Evolutionary conservation across 441 rosid genomes (phyloP).

Genomic region (Raphanus hybrid): DNA sequence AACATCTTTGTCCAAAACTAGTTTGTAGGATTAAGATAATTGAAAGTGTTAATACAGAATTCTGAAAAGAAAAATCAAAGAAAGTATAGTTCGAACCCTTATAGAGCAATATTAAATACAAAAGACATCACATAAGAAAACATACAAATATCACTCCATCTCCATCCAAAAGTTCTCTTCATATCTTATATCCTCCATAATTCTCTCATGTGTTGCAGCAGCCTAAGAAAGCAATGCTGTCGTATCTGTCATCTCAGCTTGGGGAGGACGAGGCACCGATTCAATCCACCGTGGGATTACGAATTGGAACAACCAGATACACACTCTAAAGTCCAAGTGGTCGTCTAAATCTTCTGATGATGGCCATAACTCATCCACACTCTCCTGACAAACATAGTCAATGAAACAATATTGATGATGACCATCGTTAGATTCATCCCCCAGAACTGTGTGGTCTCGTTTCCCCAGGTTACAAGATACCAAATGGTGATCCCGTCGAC

Average conservation of each 20-base stretch:
- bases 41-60: no score
- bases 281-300: conserved; percentile 17
- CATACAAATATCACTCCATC: background rate
- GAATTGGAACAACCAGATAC: background rate
- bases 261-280: conserved; percentile 17
- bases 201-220: background rate
- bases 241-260: conserved; percentile 6
- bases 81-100: no score
- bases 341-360: background rate
- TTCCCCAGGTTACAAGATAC: background rate
- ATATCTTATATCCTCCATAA: no score
- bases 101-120: no score
- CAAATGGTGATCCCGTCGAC: background rate
- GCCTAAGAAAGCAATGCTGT: background rate
- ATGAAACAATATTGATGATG: background rate
- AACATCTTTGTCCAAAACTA: background rate
- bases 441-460: no score
- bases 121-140: no score
- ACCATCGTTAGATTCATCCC: no score
- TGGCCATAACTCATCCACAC: background rate
- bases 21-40: background rate
- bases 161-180: background rate
- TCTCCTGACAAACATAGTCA: background rate
- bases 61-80: no score
- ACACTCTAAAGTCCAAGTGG: background rate